phyloP scores from a whole-genome alignment of 495 filamentous ascomycete species.

The Massariosphaeria phaeospora region DNA sequence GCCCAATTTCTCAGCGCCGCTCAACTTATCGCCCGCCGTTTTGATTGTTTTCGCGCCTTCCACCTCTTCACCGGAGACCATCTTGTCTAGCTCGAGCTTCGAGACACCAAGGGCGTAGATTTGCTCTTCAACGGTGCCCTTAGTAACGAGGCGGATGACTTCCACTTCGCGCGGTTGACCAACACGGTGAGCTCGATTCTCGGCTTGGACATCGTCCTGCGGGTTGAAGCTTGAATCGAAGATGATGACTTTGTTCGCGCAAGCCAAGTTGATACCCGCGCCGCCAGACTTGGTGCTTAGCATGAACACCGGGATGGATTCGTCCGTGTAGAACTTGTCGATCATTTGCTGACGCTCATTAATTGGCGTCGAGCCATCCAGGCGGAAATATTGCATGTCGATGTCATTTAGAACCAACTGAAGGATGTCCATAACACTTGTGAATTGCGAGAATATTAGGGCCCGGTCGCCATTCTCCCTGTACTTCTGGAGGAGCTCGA shows the following conservation, averaged over 20 bases:
- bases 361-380: conserved; percentile 83
- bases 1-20: conserved; percentile 14
- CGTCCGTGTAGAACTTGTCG: conserved; percentile 73
- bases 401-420: conserved; percentile 72
- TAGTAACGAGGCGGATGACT: conserved; percentile 73
- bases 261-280: conserved; percentile 89
- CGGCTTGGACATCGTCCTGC: conserved; percentile 92
- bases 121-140: conserved; percentile 85
- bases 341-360: conserved; percentile 78
- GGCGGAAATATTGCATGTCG: conserved; percentile 66
- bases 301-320: conserved; percentile 81
- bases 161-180: conserved; percentile 88
- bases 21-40: conserved; percentile 7
- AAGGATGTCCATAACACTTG: conserved; percentile 84
- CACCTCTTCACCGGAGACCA: conserved; percentile 62
- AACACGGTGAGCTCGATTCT: conserved; percentile 92
- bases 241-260: conserved; percentile 94
- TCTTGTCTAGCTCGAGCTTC: conserved; percentile 86
- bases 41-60: conserved; percentile 2
- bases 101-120: conserved; percentile 84
- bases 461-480: conserved; percentile 78
- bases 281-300: conserved; percentile 91
- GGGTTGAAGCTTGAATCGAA: conserved; percentile 96
- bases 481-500: conserved; percentile 65
- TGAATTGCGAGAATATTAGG: conserved; percentile 88